Conservation (phyloP, 169 alveolate species). For the Plasmodium knowlesi region DNA sequence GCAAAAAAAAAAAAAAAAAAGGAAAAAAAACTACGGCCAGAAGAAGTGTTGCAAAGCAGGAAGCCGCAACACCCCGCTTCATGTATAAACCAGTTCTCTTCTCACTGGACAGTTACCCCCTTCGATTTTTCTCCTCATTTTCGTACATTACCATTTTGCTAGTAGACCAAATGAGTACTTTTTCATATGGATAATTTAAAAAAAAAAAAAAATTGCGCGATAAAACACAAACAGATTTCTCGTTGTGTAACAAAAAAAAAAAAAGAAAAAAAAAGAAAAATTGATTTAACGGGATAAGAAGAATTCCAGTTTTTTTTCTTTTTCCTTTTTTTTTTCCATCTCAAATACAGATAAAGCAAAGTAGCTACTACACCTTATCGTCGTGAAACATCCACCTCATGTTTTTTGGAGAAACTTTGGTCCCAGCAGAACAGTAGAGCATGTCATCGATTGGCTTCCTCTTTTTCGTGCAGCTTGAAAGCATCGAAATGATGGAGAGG, state of each 20-base stretch:
- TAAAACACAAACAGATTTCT: conserved; percentile 18
- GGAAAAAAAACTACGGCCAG: background rate
- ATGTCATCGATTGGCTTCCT: conserved; percentile 77
- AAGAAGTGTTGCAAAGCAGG: background rate
- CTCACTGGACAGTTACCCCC: background rate
- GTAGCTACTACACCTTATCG: conserved; percentile 56
- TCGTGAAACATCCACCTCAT: conserved; percentile 82
- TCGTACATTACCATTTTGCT: background rate
- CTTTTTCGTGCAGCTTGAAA: conserved; percentile 73
- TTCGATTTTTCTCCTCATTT: background rate
- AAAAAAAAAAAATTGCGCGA: background rate
- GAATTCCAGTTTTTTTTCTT: background rate
- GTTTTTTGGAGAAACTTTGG: conserved; percentile 71
- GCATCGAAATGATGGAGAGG: conserved; percentile 80
- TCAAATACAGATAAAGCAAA: background rate
- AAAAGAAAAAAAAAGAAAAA: background rate
- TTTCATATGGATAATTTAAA: background rate
- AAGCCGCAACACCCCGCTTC: conserved; percentile 4
- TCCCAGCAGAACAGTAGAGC: conserved; percentile 75
- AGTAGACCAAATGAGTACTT: background rate
- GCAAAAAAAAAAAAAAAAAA: conserved; percentile 5
- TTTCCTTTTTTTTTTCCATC: background rate
- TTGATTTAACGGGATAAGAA: background rate
- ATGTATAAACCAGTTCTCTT: background rate
- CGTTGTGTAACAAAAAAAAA: conserved; percentile 15